These are phyloP conservation scores for Aspergillus sp. DNA, from an alignment of 2,329 filamentous ascomycete species.

Conservation along the genomic window DNA sequence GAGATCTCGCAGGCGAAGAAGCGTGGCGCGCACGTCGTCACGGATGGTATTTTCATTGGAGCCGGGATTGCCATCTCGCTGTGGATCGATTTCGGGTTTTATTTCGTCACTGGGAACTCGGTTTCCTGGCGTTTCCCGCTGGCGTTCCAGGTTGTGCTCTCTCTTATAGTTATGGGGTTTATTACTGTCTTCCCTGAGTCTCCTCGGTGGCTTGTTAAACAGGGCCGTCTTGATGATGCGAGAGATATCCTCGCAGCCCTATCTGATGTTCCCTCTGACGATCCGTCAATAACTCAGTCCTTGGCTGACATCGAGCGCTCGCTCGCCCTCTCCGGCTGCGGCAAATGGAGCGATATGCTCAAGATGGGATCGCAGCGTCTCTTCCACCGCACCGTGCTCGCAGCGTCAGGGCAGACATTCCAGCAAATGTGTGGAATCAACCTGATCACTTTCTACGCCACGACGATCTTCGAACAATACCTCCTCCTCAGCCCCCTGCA, in stretches of 20 bases:
- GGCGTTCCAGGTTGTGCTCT: neutral
- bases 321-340: slow-evolving; percentile 40
- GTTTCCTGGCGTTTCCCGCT: too few species aligned
- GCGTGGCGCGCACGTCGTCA: too few species aligned
- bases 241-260: neutral
- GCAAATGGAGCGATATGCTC: slow-evolving; percentile 39
- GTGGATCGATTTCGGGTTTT: too few species aligned
- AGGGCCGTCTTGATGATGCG: neutral
- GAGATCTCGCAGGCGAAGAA: too few species aligned
- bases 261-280: too few species aligned
- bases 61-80: too few species aligned
- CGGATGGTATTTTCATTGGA: too few species aligned
- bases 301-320: slow-evolving; percentile 35
- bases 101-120: too few species aligned
- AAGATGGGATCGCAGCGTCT: slow-evolving; percentile 35
- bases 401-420: slow-evolving; percentile 35
- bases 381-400: slow-evolving; percentile 35
- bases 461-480: slow-evolving; percentile 40
- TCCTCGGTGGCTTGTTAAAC: slow-evolving; percentile 39
- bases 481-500: slow-evolving; percentile 21
- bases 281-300: neutral
- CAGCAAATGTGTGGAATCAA: slow-evolving; percentile 41
- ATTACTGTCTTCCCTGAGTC: slow-evolving; percentile 43
- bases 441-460: slow-evolving; percentile 37
- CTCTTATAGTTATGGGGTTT: slow-evolving; percentile 17